Evolutionary conservation across 163 green algal species (phyloP).

Genomic region (Dunaliella salina): DNA sequence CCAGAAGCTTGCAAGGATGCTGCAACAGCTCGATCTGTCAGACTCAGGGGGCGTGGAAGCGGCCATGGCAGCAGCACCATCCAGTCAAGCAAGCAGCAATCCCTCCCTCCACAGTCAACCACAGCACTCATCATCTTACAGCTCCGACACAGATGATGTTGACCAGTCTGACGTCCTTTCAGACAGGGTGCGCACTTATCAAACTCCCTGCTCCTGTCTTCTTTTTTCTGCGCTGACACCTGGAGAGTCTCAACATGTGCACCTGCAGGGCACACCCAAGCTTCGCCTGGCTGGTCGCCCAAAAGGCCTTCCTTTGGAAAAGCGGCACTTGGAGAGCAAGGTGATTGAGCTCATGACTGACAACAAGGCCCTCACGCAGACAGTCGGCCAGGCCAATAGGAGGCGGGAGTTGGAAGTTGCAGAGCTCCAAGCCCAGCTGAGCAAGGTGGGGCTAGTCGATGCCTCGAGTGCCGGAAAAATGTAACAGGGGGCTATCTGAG

Average conservation of each 20-base stretch:
- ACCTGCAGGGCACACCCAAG: no score
- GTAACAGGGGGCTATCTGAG: no score
- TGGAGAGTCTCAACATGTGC: no score
- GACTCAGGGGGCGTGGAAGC: conserved; percentile 10
- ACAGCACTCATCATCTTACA: not conserved
- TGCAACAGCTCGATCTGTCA: conserved; percentile 18
- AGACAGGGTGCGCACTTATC: not conserved
- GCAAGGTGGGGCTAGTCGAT: not conserved
- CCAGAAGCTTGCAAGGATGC: conserved; percentile 21
- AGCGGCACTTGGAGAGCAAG: conserved; percentile 22
- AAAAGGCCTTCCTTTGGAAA: no score
- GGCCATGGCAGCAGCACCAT: not conserved
- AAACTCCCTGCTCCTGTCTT: no score
- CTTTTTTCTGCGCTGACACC: no score
- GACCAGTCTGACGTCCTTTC: not conserved
- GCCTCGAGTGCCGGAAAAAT: no score
- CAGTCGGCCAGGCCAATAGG: conserved; percentile 14
- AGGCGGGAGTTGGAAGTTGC: conserved; percentile 20
- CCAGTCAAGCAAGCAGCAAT: not conserved
- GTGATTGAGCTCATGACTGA: conserved; percentile 19
- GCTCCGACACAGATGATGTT: conserved; percentile 3
- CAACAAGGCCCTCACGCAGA: conserved; percentile 7
- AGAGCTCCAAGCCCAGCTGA: conserved; percentile 25
- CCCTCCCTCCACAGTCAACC: not conserved
- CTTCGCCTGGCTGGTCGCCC: no score